A percentile compares a stretch with the other conserved stretches of the same genome.
phyloP scores from a whole-genome alignment of 1,284 basidiomycete species.

The Phenoliferia sp. region DNA sequence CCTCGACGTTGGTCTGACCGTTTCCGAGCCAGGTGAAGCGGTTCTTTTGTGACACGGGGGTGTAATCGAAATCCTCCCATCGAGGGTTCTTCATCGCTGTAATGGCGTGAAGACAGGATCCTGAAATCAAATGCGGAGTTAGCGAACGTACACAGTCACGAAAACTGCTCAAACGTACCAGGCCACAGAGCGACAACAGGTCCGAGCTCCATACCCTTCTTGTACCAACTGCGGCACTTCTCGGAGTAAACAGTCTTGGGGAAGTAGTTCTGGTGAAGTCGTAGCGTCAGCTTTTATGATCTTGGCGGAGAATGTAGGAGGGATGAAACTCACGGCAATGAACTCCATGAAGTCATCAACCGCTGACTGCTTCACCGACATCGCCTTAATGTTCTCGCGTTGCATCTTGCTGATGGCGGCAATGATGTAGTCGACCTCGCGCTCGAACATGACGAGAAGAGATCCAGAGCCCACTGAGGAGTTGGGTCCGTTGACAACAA shows the following conservation, averaged over 20 bases:
- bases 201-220: conserved; percentile 51
- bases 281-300: not conserved
- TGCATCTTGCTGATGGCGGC: conserved; percentile 55
- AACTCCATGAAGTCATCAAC: conserved; percentile 57
- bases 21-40: conserved; percentile 21
- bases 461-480: conserved; percentile 53
- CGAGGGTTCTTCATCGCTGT: conserved; percentile 53
- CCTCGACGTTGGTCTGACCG: conserved; percentile 15
- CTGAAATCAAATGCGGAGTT: not conserved
- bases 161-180: not conserved
- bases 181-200: conserved; percentile 58
- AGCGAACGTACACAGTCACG: not conserved
- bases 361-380: conserved; percentile 49
- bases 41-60: conserved; percentile 4
- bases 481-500: conserved; percentile 53
- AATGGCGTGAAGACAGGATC: conserved; percentile 54
- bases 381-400: conserved; percentile 49
- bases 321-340: conserved; percentile 44
- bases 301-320: conserved; percentile 17
- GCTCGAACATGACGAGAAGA: conserved; percentile 53
- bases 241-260: conserved; percentile 55
- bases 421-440: conserved; percentile 51
- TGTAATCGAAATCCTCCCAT: conserved; percentile 60
- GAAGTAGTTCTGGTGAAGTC: conserved; percentile 8
- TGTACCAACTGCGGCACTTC: conserved; percentile 63